Percentiles rank a stretch among this genome's conserved stretches.
Evolutionary conservation across 352 stramenopile species (phyloP).

Genomic region (Globisporangium paddicum): DNA sequence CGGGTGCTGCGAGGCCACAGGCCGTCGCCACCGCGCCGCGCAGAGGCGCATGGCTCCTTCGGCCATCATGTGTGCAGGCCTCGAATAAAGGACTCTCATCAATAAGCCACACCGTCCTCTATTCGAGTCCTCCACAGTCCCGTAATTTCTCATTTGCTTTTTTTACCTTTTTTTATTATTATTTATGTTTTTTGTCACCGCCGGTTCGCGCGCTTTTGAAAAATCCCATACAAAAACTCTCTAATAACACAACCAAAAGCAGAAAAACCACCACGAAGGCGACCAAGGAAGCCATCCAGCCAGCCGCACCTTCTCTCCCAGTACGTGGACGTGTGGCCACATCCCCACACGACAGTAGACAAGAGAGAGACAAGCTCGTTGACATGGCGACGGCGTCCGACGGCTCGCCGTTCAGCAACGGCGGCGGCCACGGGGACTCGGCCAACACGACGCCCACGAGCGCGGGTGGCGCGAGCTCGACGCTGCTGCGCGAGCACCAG

Average conservation of each 20-base stretch:
- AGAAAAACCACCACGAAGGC: background rate
- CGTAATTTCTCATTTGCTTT: background rate
- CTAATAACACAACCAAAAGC: too few species aligned
- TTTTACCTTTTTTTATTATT: too few species aligned
- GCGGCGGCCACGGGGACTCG: slow-evolving; percentile 2
- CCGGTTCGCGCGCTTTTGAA: background rate
- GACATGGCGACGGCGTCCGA: background rate
- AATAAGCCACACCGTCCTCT: background rate
- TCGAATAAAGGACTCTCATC: background rate
- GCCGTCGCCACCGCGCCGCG: background rate
- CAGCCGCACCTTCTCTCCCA: background rate
- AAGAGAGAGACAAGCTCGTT: background rate
- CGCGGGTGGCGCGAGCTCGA: slow-evolving; percentile 1
- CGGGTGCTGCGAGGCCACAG: background rate
- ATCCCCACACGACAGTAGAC: background rate
- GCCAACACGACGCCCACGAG: slow-evolving; percentile 1
- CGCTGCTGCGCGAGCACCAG: slow-evolving; percentile 14
- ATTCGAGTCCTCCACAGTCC: background rate
- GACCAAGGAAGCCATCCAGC: background rate
- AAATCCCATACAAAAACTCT: background rate
- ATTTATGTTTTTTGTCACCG: background rate
- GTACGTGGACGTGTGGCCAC: background rate
- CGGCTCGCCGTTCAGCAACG: slow-evolving; percentile 2
- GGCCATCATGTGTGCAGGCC: background rate
- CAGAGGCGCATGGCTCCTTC: background rate